Evolutionary conservation across 2,329 filamentous ascomycete genomes (phyloP), one percentile per base, ranked within the genome.

Genomic region (Myriosclerotinia curreyana): DNA sequence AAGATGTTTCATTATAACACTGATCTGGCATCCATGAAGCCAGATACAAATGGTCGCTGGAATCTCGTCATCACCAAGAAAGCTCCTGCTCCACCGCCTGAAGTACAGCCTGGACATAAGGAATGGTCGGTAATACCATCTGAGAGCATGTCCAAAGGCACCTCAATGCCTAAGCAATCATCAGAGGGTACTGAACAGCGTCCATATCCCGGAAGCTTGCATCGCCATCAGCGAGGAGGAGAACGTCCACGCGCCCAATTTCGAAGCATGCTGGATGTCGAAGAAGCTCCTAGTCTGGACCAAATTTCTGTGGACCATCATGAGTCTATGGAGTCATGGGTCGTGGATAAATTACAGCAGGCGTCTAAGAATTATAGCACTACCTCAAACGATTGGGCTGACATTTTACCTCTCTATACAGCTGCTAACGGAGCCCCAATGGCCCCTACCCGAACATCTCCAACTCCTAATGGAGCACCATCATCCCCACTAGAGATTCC

Each of bases 241-340:
- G 71, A 55, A 71, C 51, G 65, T 70, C 34, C 69, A 34, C 40
- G 54, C 75, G 63, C 73, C 71, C 48, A 76, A 76, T 82, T 79
- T 68, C 78, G 80, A 65, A 85, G 82, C 73, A 82, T 85, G 82
- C 76, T 84, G 25, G 79, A 82, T 53, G 75, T 84, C 22, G 81
- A 82, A 52, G 77, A 78, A 36, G 77, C 79, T 2, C 81, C 81
- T 15, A 80, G 49, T 62, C 62, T 73, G 15, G 60, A 65, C 6
- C 66, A 69, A 11, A 68, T 74, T 48, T 40, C 60, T 5, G 52
- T 71, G n/a, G 59, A 65, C 5, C 38, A 64, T 36, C 61, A 69
- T 56, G 71, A 70, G 38, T 73, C 71, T 2, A 71, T 73, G 69
- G 72, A 73, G 64, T 65, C 70, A 22, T 72, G 70, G 67, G 69